Evolutionary conservation across 345 rosid species (phyloP), one percentile per base, ranked within the genome.

Genomic region (Cochlearia excelsa): DNA sequence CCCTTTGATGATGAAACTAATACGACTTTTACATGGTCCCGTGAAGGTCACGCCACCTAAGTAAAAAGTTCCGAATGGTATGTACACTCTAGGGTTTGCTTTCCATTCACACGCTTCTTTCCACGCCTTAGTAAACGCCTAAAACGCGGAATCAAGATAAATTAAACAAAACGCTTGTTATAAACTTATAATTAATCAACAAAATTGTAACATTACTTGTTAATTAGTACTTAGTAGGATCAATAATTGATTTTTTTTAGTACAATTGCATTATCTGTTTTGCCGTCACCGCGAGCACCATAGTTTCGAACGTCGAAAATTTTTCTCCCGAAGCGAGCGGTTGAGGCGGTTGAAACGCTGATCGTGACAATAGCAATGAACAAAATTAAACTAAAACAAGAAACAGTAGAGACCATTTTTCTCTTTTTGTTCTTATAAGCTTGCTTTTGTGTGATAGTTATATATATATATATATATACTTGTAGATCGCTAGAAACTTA

Each of bases 261-360:
- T 72, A 72, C 75, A 9, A 53, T 54, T n/a, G 71, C 10, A 39
- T 72, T 72, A 39, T 72, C 63, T 53, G 67, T 66, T 60, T 47
- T 72, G 57, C 75, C 75, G 38, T 72, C 75, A 48, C 71, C 71
- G 4, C 57, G 66, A 49, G 67, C 75, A 47, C 75, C 75, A 27
- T 72, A 72, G 39, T 11, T 47, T 54, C 67, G 40, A 28, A 72
- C 67, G 43, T 72, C 71, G 43, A 72, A 72, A 10, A 40, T 26
- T 27, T 54, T 72, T 30, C 29, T 55, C 2, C 10, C 33, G 10
- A 4, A 4, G 29, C n/a, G 3, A 26, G 37, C 29, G 45, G 34
- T 3, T 0, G 56, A 9, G 23, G 52, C 34, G 59, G 54, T 46
- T 45, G 49, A 45, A 59, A 59, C 54, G 47, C 33, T 31, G n/a